A percentile compares a stretch with the other conserved stretches of the same genome.
Evolutionary conservation across 441 rosid genomes (phyloP).

Genomic region (Mallotus japonicus): DNA sequence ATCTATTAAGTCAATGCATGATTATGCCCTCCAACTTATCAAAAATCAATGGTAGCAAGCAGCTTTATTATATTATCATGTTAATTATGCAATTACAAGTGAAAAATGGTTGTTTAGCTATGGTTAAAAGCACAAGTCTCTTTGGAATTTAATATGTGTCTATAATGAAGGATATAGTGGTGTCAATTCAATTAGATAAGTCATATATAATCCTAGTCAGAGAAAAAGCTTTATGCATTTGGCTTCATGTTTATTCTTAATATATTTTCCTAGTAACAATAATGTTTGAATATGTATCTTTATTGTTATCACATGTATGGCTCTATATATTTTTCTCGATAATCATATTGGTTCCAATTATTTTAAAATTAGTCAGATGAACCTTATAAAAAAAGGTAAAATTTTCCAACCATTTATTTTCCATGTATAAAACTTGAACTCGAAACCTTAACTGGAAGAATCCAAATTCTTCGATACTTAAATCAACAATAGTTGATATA

Average conservation of each 20-base stretch:
- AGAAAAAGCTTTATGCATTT: not conserved
- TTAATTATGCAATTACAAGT: not conserved
- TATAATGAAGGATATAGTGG: not conserved
- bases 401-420: too few species aligned
- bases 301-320: too few species aligned
- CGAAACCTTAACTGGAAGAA: too few species aligned
- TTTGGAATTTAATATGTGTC: not conserved
- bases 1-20: too few species aligned
- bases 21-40: not conserved
- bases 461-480: too few species aligned
- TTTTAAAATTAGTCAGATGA: too few species aligned
- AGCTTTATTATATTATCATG: not conserved
- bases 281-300: not conserved
- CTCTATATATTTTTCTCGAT: too few species aligned
- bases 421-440: too few species aligned
- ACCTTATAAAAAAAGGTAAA: too few species aligned
- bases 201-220: slow-evolving; percentile 1
- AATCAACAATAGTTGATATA: too few species aligned
- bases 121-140: too few species aligned
- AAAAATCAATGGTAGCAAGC: not conserved
- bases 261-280: not conserved
- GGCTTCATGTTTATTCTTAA: not conserved
- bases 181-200: slow-evolving; percentile 1
- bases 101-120: not conserved
- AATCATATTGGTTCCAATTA: too few species aligned